phyloP scores from a whole-genome alignment of 257 asterid genomes.

The Fraxinus pennsylvanica region DNA sequence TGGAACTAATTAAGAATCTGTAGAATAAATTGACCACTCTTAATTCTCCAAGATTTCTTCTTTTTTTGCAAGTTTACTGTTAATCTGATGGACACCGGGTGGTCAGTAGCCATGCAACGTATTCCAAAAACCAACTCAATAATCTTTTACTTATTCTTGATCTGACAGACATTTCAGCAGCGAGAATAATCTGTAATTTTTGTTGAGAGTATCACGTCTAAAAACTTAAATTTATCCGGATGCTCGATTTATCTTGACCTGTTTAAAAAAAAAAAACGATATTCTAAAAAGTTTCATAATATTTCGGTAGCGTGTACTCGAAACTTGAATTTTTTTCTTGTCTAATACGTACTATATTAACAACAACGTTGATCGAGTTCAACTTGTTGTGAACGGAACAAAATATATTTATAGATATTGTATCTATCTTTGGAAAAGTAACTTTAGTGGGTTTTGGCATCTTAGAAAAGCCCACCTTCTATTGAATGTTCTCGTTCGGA shows the following conservation, averaged over 20 bases:
- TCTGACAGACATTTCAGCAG: not conserved
- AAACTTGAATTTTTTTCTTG: not conserved
- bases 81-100: not conserved
- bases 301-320: not conserved
- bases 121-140: conserved; percentile 17
- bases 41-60: not conserved
- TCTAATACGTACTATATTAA: not conserved
- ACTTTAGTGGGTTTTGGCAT: conserved; percentile 14
- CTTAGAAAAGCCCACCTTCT: conserved; percentile 23
- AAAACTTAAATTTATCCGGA: not conserved
- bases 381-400: not conserved
- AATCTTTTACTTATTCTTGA: conserved; percentile 8
- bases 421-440: conserved; percentile 31
- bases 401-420: not conserved
- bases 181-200: conserved; percentile 7
- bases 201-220: not conserved
- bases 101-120: conserved; percentile 29
- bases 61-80: conserved; percentile 10
- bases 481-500: conserved; percentile 30
- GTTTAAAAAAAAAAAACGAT: no score
- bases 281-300: not conserved
- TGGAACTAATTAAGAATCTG: conserved; percentile 13
- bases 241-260: not conserved
- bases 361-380: not conserved
- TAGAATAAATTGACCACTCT: conserved; percentile 23